Evolutionary conservation across 768 basidiomycete genomes (phyloP), one percentile per base, ranked within the genome.

Genomic region (Russula olivacea): DNA sequence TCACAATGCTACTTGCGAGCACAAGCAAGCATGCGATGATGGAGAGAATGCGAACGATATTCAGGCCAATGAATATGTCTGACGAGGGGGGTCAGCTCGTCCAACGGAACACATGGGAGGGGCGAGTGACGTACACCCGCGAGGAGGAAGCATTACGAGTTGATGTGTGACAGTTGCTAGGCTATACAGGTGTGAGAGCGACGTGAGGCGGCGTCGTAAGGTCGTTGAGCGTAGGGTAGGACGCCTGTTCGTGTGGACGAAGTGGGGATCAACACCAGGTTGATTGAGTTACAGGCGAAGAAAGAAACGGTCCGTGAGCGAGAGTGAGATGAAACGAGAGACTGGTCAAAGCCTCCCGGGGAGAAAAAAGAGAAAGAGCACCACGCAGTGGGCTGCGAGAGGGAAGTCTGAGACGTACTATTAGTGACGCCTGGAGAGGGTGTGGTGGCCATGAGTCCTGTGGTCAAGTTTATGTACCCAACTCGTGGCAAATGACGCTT

Each of bases 1-100:
- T 63, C 38, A 66, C 67, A 32, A 68, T 61, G 50, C 65, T 66
- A 21, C 65, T 67, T 17, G 67, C 15, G 30, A 68, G 61, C 9
- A 68, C 58, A 41, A 68, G 67, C 50, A 68, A n/a, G 53, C 55
- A 57, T 4, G 61, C 65, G 36, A 66, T 34, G 61, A 66, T 60
- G 12, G 65, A 66, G 17, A 66, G 52, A 19, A 54, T 36, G 34
- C 67, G 67, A 54, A 61, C 28, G 55, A 45, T 19, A 36, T 68
- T 68, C 11, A 68, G 59, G 56, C 61, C 65, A n/a, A 68, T 45
- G 59, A 68, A 68, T 21, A 68, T 51, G 52, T 66, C 67, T 68
- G 43, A 28, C 7, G 40, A 25, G 23, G 7, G 32, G 36, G 41
- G n/a, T 47, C 47, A 21, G 30, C 32, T n/a, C 28, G 36, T n/a